Percentiles rank a stretch among this genome's conserved stretches.
Conservation (phyloP, 257 asterid species). For the Cynanchum wilfordii region DNA sequence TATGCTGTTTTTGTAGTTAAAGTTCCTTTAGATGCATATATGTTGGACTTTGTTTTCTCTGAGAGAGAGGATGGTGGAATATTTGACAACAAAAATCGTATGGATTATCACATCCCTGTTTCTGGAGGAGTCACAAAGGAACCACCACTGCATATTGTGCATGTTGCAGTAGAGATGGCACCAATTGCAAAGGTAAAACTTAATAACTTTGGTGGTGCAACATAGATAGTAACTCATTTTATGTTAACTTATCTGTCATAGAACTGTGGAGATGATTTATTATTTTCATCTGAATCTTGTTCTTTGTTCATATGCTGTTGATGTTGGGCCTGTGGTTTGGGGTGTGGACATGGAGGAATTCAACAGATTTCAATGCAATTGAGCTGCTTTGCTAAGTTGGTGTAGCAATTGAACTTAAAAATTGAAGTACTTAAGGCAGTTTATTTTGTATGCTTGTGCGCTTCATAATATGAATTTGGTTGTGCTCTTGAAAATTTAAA, state of each 20-base stretch:
- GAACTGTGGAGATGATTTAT: not conserved
- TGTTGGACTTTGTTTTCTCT: constrained; percentile 96
- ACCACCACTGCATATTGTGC: constrained; percentile 94
- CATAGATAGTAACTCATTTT: not conserved
- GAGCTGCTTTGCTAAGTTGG: not conserved
- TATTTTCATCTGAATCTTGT: not conserved
- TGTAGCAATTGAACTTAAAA: not conserved
- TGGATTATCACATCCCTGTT: constrained; percentile 96
- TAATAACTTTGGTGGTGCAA: not conserved
- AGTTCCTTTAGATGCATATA: constrained; percentile 91
- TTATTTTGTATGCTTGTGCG: not conserved
- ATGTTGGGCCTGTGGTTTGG: too few species aligned
- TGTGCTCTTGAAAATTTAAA: not conserved
- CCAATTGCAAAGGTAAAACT: constrained; percentile 90
- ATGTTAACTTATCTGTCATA: not conserved
- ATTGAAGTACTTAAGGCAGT: not conserved
- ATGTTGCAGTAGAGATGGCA: constrained; percentile 96
- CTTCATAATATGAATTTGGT: not conserved
- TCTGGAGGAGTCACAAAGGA: constrained; percentile 74
- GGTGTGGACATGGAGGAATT: not conserved
- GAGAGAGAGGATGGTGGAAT: constrained; percentile 86
- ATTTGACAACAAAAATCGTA: constrained; percentile 79
- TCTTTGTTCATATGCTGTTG: not conserved
- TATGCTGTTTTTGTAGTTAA: constrained; percentile 47
- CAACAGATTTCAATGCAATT: not conserved